These are phyloP conservation scores for Fusarium sp. DNA, from an alignment of 2,329 filamentous ascomycete genomes.

Conservation along the genomic window DNA sequence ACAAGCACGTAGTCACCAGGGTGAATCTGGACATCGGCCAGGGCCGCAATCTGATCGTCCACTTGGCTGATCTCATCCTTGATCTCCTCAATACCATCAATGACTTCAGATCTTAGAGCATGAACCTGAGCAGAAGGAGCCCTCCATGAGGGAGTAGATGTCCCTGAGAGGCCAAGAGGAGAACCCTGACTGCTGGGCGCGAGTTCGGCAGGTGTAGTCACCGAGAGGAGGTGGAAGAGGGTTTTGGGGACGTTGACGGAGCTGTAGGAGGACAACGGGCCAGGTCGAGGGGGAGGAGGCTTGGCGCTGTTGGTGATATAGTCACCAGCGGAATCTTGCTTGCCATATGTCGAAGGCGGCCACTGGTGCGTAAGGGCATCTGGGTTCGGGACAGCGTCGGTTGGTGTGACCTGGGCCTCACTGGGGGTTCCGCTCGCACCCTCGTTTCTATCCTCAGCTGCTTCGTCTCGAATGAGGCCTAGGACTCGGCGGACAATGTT, in stretches of 20 bases:
- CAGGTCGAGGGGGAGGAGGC: constrained; percentile 62
- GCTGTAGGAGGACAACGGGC: constrained; percentile 69
- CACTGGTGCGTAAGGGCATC: constrained; percentile 43
- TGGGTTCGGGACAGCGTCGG: constrained; percentile 52
- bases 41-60: constrained; percentile 90
- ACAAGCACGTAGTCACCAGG: constrained; percentile 93
- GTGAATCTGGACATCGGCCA: constrained; percentile 91
- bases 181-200: constrained; percentile 54
- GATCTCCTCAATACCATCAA: constrained; percentile 94
- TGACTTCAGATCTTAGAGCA: constrained; percentile 88
- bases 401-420: constrained; percentile 54
- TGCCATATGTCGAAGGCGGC: constrained; percentile 48
- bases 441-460: constrained; percentile 81
- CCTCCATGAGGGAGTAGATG: constrained; percentile 60
- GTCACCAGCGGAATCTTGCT: constrained; percentile 50
- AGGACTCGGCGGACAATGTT: constrained; percentile 94
- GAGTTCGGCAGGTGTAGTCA: constrained; percentile 64
- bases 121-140: constrained; percentile 61
- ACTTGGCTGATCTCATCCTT: constrained; percentile 94
- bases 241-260: constrained; percentile 77
- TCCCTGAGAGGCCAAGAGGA: constrained; percentile 59
- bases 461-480: constrained; percentile 90
- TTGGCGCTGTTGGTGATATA: constrained; percentile 44
- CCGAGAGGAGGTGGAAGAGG: constrained; percentile 88
- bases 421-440: constrained; percentile 68